phyloP scores from a whole-genome alignment of 2,329 filamentous ascomycete genomes.

The Monosporascus sp. region DNA sequence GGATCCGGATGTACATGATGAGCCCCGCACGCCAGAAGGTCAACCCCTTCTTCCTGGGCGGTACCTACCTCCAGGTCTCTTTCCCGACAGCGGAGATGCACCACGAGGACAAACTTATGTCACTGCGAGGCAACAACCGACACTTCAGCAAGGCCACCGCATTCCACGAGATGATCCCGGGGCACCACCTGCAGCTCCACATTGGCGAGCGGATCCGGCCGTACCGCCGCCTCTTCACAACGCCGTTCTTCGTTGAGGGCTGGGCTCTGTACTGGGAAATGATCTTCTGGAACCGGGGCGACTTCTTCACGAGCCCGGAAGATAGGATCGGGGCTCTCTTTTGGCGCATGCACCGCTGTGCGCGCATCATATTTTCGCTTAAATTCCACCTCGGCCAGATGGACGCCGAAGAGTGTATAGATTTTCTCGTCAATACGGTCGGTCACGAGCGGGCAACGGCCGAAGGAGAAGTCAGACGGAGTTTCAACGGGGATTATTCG shows the following conservation, averaged over 20 bases:
- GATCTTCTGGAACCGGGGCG: conserved; percentile 48
- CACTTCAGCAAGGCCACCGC: conserved; percentile 54
- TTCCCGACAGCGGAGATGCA: conserved; percentile 50
- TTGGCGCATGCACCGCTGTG: conserved; percentile 59
- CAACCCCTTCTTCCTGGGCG: conserved; percentile 56
- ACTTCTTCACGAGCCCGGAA: conserved; percentile 45
- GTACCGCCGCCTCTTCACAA: conserved; percentile 48
- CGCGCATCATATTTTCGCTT: conserved; percentile 53
- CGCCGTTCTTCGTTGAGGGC: conserved; percentile 56
- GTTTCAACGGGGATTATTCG: conserved; percentile 49
- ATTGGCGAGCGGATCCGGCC: conserved; percentile 40
- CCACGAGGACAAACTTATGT: conserved; percentile 53
- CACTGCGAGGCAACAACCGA: conserved; percentile 53
- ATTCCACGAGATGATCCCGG: conserved; percentile 58
- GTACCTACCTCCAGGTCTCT: conserved; percentile 47
- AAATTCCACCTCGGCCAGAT: conserved; percentile 53
- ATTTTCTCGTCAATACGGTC: conserved; percentile 50
- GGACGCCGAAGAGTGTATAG: conserved; percentile 49
- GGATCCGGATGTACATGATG: conserved; percentile 55
- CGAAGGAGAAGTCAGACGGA: conserved; percentile 55
- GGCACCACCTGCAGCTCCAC: conserved; percentile 50
- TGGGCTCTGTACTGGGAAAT: conserved; percentile 61
- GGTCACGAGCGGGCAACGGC: conserved; percentile 56
- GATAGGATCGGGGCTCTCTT: conserved; percentile 54
- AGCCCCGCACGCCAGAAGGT: conserved; percentile 45